Conservation (phyloP, 2,329 filamentous ascomycete genomes). For the Paraconiothyrium brasiliense region DNA sequence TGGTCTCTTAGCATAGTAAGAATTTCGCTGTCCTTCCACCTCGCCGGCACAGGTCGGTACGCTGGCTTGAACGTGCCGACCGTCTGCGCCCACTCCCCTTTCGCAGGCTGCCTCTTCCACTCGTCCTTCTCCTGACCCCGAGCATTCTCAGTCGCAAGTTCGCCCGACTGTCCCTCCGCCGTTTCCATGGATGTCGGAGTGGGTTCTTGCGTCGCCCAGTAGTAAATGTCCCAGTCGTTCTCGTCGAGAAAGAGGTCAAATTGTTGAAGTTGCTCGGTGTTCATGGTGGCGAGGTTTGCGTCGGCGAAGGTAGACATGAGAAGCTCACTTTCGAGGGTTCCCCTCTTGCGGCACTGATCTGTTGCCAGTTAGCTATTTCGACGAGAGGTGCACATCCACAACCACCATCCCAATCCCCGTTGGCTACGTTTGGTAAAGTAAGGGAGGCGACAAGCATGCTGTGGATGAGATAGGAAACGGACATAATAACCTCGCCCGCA, state of each 20-base stretch:
- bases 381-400: conserved; percentile 11
- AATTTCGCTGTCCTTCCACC: conserved; percentile 87
- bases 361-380: conserved; percentile 19
- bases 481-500: conserved; percentile 85
- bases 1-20: conserved; percentile 80
- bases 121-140: conserved; percentile 57
- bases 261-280: conserved; percentile 74
- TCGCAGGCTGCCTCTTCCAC: conserved; percentile 62
- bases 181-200: conserved; percentile 66
- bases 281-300: conserved; percentile 78
- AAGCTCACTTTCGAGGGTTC: conserved; percentile 94
- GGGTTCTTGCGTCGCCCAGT: conserved; percentile 94
- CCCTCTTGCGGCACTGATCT: conserved; percentile 98
- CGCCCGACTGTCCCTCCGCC: conserved; percentile 61
- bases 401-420: conserved; percentile 6
- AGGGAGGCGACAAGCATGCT: conserved; percentile 12
- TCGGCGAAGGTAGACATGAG: conserved; percentile 96
- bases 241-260: conserved; percentile 96
- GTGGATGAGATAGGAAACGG: conserved; percentile 43
- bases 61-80: conserved; percentile 93
- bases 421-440: not conserved
- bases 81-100: conserved; percentile 96
- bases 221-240: conserved; percentile 99
- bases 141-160: conserved; percentile 54
- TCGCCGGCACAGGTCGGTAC: conserved; percentile 85